phyloP scores from a whole-genome alignment of 495 filamentous ascomycete species.

The Podospora appendiculata region DNA sequence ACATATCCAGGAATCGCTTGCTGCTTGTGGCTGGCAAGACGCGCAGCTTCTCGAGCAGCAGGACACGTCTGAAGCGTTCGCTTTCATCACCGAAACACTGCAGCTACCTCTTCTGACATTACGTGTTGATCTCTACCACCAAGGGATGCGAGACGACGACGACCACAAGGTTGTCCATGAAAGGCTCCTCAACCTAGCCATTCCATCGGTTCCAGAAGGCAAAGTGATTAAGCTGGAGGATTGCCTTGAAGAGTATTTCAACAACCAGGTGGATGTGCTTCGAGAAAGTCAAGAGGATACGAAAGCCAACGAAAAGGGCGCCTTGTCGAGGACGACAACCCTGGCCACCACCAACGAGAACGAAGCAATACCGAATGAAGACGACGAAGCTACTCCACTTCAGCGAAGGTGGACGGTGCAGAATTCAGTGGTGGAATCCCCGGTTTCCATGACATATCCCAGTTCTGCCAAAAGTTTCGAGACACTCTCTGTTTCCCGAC shows the following conservation, averaged over 20 bases:
- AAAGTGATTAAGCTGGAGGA: slow-evolving; percentile 71
- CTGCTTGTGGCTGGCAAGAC: slow-evolving; percentile 88
- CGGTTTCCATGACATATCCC: slow-evolving; percentile 6
- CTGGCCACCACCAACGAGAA: slow-evolving; percentile 14
- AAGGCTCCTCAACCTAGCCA: slow-evolving; percentile 80
- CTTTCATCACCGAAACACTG: slow-evolving; percentile 83
- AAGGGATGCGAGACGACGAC: slow-evolving; percentile 71
- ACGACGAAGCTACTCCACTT: slow-evolving; percentile 5
- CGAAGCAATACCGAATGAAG: slow-evolving; percentile 31
- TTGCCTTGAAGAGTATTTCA: slow-evolving; percentile 91
- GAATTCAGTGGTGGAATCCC: slow-evolving; percentile 14
- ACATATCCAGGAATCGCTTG: slow-evolving; percentile 72
- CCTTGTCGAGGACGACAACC: not conserved
- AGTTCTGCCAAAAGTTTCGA: slow-evolving; percentile 11
- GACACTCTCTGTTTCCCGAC: slow-evolving; percentile 15
- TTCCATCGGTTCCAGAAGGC: slow-evolving; percentile 58
- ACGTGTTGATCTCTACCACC: slow-evolving; percentile 92
- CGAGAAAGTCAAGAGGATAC: slow-evolving; percentile 55
- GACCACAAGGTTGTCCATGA: slow-evolving; percentile 95
- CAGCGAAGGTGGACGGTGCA: slow-evolving; percentile 27
- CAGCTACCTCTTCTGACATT: slow-evolving; percentile 82
- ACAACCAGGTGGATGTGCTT: slow-evolving; percentile 85
- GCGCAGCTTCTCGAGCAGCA: slow-evolving; percentile 72
- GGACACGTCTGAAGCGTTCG: slow-evolving; percentile 91
- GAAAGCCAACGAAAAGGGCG: slow-evolving; percentile 24